Percentiles rank a stretch among this genome's conserved stretches.
phyloP scores from a whole-genome alignment of 176 grass and related monocot genomes.

The Avena atlantica region DNA sequence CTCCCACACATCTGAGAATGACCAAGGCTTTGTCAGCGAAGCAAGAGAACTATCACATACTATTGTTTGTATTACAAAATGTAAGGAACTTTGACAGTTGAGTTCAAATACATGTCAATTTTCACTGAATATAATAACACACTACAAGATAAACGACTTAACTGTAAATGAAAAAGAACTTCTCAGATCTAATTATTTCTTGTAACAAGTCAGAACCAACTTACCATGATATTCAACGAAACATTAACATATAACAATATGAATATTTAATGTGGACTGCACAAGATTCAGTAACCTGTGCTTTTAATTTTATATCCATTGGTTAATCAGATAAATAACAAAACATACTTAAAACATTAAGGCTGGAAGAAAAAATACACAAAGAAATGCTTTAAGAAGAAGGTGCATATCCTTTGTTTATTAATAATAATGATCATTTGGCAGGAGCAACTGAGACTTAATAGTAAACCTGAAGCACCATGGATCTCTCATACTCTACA shows the following conservation, averaged over 20 bases:
- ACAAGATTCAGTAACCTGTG: constrained; percentile 24
- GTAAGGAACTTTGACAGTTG: not conserved
- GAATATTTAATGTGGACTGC: not conserved
- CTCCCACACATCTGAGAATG: constrained; percentile 88
- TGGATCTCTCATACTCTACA: constrained; percentile 94
- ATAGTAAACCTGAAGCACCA: constrained; percentile 77
- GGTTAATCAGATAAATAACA: constrained; percentile 22
- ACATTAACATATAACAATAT: constrained; percentile 11
- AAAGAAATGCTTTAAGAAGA: constrained; percentile 28
- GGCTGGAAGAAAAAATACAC: constrained; percentile 17
- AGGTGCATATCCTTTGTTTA: constrained; percentile 13
- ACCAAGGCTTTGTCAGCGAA: constrained; percentile 41
- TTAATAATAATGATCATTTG: constrained; percentile 31
- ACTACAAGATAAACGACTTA: constrained; percentile 38
- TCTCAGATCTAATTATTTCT: not conserved
- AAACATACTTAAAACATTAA: constrained; percentile 32
- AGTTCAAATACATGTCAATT: constrained; percentile 34
- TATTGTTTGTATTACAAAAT: constrained; percentile 31
- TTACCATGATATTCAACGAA: constrained; percentile 1
- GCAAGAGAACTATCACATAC: constrained; percentile 15
- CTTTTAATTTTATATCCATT: constrained; percentile 15
- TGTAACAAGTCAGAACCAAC: constrained; percentile 25
- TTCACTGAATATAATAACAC: not conserved
- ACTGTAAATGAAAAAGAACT: constrained; percentile 28
- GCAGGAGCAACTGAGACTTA: constrained; percentile 3